Conservation (phyloP, 495 filamentous ascomycete species). For the Durotheca rogersii region DNA sequence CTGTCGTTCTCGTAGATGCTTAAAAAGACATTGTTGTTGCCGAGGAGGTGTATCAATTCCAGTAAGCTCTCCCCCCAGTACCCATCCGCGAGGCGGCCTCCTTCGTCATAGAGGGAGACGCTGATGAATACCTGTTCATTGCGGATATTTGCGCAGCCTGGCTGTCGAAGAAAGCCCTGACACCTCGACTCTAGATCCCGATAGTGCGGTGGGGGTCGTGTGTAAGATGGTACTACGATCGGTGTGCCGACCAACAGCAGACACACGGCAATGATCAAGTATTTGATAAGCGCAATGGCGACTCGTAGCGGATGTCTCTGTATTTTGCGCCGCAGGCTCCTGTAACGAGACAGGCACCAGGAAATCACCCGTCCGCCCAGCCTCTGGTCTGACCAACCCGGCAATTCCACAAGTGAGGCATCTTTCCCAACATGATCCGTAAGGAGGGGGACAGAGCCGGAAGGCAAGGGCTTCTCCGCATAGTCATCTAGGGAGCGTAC, state of each 20-base stretch:
- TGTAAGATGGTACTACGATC: constrained; percentile 62
- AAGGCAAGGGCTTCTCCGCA: constrained; percentile 18
- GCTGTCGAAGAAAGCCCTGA: constrained; percentile 20
- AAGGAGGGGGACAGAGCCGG: constrained; percentile 21
- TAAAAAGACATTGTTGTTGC: constrained; percentile 56
- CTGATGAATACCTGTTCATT: constrained; percentile 75
- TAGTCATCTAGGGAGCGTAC: constrained; percentile 22
- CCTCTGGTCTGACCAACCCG: constrained; percentile 8
- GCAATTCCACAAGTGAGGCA: background rate
- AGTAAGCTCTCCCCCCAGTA: constrained; percentile 66
- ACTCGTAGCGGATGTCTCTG: constrained; percentile 16
- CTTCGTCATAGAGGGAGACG: constrained; percentile 68
- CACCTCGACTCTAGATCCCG: constrained; percentile 42
- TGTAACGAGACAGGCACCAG: constrained; percentile 19
- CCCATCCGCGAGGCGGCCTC: constrained; percentile 55
- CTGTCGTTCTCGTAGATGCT: constrained; percentile 73
- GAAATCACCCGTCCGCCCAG: constrained; percentile 13
- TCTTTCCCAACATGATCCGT: constrained; percentile 13
- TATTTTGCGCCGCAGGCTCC: constrained; percentile 20
- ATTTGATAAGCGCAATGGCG: constrained; percentile 11
- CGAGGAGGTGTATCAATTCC: constrained; percentile 61
- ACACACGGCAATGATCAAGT: constrained; percentile 10
- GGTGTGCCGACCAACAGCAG: constrained; percentile 48
- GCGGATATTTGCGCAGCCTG: constrained; percentile 62
- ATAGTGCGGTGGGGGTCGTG: constrained; percentile 43